Evolutionary conservation across 768 basidiomycete genomes (phyloP).

Genomic region (Cystobasidium tubakii): DNA sequence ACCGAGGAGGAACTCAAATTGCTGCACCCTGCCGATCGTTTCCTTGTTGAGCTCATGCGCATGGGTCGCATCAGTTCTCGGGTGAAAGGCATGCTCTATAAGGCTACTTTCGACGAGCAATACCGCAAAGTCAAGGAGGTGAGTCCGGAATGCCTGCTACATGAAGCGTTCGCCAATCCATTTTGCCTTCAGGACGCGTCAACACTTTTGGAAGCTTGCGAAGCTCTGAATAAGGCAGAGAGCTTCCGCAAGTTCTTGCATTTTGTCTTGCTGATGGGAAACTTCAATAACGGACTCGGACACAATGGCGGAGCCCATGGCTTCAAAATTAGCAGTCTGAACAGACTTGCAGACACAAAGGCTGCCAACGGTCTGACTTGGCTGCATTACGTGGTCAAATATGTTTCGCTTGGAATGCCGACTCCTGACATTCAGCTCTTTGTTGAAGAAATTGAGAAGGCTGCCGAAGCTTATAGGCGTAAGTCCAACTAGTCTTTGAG

Average conservation of each 20-base stretch:
- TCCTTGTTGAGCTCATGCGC: slow-evolving; percentile 95
- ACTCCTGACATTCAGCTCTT: slow-evolving; percentile 72
- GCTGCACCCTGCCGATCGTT: slow-evolving; percentile 87
- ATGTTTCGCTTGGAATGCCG: slow-evolving; percentile 72
- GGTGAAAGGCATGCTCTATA: slow-evolving; percentile 93
- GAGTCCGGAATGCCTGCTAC: not conserved
- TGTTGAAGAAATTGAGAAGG: slow-evolving; percentile 77
- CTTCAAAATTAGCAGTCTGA: slow-evolving; percentile 94
- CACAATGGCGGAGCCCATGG: slow-evolving; percentile 95
- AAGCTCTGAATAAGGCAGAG: slow-evolving; percentile 70
- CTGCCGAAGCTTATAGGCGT: slow-evolving; percentile 91
- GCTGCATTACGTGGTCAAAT: slow-evolving; percentile 86
- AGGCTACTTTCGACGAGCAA: slow-evolving; percentile 77
- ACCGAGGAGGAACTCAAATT: slow-evolving; percentile 74
- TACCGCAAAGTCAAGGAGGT: slow-evolving; percentile 5
- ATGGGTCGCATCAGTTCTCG: slow-evolving; percentile 80
- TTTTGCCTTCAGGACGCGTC: slow-evolving; percentile 62
- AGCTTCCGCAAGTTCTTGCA: slow-evolving; percentile 74
- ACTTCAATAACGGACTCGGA: slow-evolving; percentile 96
- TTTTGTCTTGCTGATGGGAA: slow-evolving; percentile 90
- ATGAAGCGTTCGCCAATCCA: not conserved
- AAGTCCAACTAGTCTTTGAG: too few relatives aligned
- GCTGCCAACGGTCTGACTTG: slow-evolving; percentile 88
- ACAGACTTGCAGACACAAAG: slow-evolving; percentile 98
- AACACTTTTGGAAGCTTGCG: slow-evolving; percentile 73